Base-by-base conservation (phyloP, 192 early-diverging fungal species). In the Linnemannia exigua region DNA sequence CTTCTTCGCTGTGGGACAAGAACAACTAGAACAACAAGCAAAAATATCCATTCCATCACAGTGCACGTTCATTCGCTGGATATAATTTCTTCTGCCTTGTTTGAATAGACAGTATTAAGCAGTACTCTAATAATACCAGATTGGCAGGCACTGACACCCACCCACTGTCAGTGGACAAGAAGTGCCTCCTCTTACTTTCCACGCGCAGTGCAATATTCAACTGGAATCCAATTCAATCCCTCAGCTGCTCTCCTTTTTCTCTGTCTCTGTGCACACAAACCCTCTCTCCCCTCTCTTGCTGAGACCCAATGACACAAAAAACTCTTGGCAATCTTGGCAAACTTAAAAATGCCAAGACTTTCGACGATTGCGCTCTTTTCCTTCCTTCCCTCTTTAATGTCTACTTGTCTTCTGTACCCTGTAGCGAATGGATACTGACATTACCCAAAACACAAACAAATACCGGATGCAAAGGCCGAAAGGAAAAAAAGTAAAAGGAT, bases 241-340 rank as follows among this genome's bases (percentile, higher is more conserved):
- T 44, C 41, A 6, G 54, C 19, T 80, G 72, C 79, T 58, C 38
- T 44, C 38, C 28, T 72, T 72, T 41, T 44, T 77, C 52, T 70
- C 12, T n/a, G n/a, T 12, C 19, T 25, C 12, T 54, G 6, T 36
- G 16, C 19, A 38, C 1, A 28, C 46, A n/a, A 51, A 73, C 35
- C 35, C 54, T 31, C 15, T 44, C 11, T 61, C 31, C 51, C 35
- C 44, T 5, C 48, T 61, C 14, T 8, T 61, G 37, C 54, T 76
- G 54, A 33, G 25, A 72, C 38, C 35, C 46, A 72, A 72, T 35
- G 33, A 74, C 28, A 58, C 31, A 15, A 71, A 77, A 37, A 77
- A 66, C 28, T 82, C 80, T 82, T 82, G 80, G 80, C 80, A 82
- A 8, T 82, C 80, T 82, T 82, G 80, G 80, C 80, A 82, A 81